Conservation (phyloP, 2,329 filamentous ascomycete genomes). For the Endoconidiophora polonica region DNA sequence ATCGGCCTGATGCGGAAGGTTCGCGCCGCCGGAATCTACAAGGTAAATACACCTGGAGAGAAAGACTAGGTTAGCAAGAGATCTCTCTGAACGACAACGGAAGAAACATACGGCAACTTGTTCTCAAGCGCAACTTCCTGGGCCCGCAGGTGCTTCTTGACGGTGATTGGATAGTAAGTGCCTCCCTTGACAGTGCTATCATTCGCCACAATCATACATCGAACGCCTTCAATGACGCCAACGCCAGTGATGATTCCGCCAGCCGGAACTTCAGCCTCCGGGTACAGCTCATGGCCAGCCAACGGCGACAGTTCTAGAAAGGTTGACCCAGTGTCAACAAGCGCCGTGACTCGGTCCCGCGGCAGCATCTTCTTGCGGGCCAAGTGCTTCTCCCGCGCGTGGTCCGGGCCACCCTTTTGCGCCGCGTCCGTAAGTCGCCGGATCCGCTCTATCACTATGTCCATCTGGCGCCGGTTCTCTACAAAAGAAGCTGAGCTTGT, state of each 20-base stretch:
- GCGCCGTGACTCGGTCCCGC: conserved; percentile 67
- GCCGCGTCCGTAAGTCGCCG: conserved; percentile 53
- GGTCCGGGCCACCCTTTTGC: conserved; percentile 60
- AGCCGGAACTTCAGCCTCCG: conserved; percentile 71
- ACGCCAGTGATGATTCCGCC: conserved; percentile 88
- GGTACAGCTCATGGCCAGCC: conserved; percentile 72
- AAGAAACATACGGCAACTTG: conserved; percentile 39
- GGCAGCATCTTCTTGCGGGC: conserved; percentile 87
- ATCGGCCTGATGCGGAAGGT: conserved; percentile 85
- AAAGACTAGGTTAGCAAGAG: conserved; percentile 5
- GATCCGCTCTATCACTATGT: conserved; percentile 51
- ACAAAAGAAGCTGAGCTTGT: conserved; percentile 59
- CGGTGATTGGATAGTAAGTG: conserved; percentile 91
- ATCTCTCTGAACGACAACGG: background rate
- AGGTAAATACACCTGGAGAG: conserved; percentile 65
- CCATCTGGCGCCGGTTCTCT: conserved; percentile 68
- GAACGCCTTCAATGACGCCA: conserved; percentile 76
- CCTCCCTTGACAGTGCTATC: conserved; percentile 96
- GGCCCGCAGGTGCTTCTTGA: conserved; percentile 90
- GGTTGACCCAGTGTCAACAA: conserved; percentile 76
- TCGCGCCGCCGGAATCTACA: conserved; percentile 88
- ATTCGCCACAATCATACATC: conserved; percentile 86
- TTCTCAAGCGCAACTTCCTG: conserved; percentile 87
- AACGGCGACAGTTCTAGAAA: conserved; percentile 92
- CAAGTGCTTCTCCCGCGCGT: conserved; percentile 75